Base-by-base conservation (phyloP, 106 monocot genomes). In the Dioscorea zingiberensis region DNA sequence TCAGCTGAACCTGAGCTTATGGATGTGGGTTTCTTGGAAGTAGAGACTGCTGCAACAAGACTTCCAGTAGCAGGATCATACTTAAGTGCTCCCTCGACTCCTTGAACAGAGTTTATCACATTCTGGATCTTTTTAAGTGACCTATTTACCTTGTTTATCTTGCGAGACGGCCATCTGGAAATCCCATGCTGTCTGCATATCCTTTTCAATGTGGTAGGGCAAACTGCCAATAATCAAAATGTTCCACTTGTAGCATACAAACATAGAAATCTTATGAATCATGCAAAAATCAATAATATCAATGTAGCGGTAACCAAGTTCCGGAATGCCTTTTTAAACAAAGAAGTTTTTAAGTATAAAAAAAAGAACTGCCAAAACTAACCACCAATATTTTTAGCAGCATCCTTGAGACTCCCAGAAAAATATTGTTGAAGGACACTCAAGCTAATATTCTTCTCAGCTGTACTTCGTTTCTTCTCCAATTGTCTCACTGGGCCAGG, bases 141-240 rank as follows among this genome's bases (percentile, higher is more conserved):
- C 25, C 88, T 82, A 25, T 97, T 97, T 18, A 97, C 91, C 68
- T 97, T 97, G 58, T 85, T 92, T 80, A 97, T 97, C 68, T 97
- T 97, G 56, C 95, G 95, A 64, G 95, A 97, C 48, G 95, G 91
- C 95, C 95, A 97, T 78, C 95, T 80, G 27, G 81, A 83, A 63
- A 92, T 92, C 14, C 95, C 95, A 59, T 97, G 83, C 62, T 88
- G 91, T 66, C 95, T 76, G 72, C 95, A 97, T 74, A 88, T 91
- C 61, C 91, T 83, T 81, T 97, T 97, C 62, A 97, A 61, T 13
- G 95, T 97, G 25, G 95, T 92, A 13, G 95, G 91, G 47, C 95
- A 97, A 76, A 91, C 95, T 97, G 88, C 68, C 26, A 74, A 47
- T 65, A 62, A 51, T 25, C 21, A 44, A 62, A 45, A 16, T 59